Conservation (phyloP, 192 early-diverging fungal genomes). For the Coemansia sp. region DNA sequence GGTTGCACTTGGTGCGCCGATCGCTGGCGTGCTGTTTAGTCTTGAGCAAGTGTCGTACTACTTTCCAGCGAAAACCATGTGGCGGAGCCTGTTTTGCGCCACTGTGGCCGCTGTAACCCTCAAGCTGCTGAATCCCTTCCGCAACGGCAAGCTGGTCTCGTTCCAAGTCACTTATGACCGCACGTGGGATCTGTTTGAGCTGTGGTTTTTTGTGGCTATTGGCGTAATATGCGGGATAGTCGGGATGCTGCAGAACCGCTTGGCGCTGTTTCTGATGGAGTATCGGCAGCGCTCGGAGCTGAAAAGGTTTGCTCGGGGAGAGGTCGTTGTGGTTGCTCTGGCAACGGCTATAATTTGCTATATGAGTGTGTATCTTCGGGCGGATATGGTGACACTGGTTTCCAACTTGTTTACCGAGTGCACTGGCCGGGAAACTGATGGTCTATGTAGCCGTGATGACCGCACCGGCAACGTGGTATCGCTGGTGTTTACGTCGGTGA, state of each 20-base stretch:
- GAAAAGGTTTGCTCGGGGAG: constrained; percentile 47
- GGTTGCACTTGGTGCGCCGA: constrained; percentile 96
- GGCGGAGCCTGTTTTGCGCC: constrained; percentile 92
- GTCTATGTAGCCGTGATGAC: constrained; percentile 44
- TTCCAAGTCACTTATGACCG: constrained; percentile 88
- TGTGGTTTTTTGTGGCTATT: constrained; percentile 78
- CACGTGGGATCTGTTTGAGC: constrained; percentile 90
- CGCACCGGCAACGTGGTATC: constrained; percentile 43
- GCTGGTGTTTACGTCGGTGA: constrained; percentile 58
- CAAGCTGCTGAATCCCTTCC: constrained; percentile 80
- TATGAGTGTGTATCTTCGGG: constrained; percentile 50
- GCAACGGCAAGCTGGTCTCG: constrained; percentile 78
- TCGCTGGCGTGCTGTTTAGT: constrained; percentile 76
- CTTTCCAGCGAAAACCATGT: constrained; percentile 93
- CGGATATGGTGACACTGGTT: constrained; percentile 54
- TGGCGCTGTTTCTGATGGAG: constrained; percentile 41
- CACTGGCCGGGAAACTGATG: constrained; percentile 35
- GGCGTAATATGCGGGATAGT: constrained; percentile 69
- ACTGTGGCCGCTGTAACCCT: constrained; percentile 83
- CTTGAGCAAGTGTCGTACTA: constrained; percentile 60
- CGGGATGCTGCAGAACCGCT: constrained; percentile 39
- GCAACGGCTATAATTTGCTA: constrained; percentile 52
- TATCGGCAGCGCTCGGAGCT: constrained; percentile 40
- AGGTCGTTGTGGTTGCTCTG: constrained; percentile 52
- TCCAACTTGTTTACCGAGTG: constrained; percentile 61